phyloP scores from a whole-genome alignment of 2,329 filamentous ascomycete genomes.

The Lachnellula cervina region DNA sequence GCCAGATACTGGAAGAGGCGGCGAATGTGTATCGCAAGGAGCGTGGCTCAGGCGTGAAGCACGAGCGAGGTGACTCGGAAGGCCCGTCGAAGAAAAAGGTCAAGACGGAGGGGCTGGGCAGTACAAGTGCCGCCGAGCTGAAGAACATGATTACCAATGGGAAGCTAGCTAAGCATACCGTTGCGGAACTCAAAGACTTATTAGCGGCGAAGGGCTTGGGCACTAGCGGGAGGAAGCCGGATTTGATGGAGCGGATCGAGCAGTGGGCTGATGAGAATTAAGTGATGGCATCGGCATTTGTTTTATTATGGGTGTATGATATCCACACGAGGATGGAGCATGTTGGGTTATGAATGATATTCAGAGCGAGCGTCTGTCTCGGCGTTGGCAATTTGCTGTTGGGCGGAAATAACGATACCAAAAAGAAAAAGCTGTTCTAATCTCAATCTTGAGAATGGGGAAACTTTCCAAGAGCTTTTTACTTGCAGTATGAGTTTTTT shows the following conservation, averaged over 20 bases:
- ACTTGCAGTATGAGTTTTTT: no score
- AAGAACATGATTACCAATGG: constrained; percentile 14
- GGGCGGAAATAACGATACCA: no score
- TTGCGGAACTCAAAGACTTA: constrained; percentile 24
- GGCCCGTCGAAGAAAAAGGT: constrained; percentile 17
- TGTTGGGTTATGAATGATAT: no score
- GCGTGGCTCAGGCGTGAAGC: constrained; percentile 36
- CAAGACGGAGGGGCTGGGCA: constrained; percentile 14
- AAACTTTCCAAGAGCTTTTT: no score
- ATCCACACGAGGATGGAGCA: no score
- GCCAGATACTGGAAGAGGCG: constrained; percentile 57
- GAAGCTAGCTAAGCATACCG: constrained; percentile 15
- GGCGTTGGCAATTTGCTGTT: no score
- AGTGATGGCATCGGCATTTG: background rate
- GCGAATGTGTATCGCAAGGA: constrained; percentile 6
- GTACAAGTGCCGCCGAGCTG: constrained; percentile 18
- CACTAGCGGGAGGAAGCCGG: constrained; percentile 24
- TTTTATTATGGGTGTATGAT: no score
- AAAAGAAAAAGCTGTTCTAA: no score
- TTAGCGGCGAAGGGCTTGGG: constrained; percentile 18
- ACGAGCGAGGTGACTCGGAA: constrained; percentile 43
- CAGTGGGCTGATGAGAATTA: constrained; percentile 24
- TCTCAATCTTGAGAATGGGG: no score
- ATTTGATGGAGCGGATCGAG: constrained; percentile 23
- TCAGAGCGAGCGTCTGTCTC: no score